Evolutionary conservation across 2,329 filamentous ascomycete species (phyloP), one percentile per base, ranked within the genome.

Genomic region (Aspergillus sp.): DNA sequence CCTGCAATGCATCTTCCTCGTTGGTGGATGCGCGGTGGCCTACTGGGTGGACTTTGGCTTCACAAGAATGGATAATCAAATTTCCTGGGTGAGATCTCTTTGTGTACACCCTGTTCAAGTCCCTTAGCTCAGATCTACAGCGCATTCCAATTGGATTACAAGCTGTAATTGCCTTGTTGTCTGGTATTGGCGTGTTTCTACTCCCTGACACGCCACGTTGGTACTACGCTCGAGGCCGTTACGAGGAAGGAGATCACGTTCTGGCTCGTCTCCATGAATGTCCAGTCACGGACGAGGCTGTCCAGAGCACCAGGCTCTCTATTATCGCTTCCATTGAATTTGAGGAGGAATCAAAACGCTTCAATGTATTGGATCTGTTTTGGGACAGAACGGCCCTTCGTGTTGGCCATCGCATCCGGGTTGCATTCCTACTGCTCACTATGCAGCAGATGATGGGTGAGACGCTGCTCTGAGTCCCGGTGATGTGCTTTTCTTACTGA

Each of bases 381-480:
- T 52, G 48, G 48, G 38, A 52, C 17, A 20, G 24, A 38, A 41
- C 48, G 3, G 30, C 30, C 2, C 36, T 52, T 3, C 20, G 48
- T 5, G 24, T 42, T 9, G 48, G 48, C 6, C 38, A 41, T 3
- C 48, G 48, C 6, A 42, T 52, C n/a, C 36, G 48, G 3, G 38
- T 52, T 2, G 34, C 48, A 9, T 52, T 52, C 20, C 24, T 52
- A 11, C 6, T 52, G 36, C 34, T 52, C 4, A 42, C 22, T 5
- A 41, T 52, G 20, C 48, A 52, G 48, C 48, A 52, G 7, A 52
- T 52, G 48, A 52, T 52, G 48, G 48, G 48, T 52, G 8, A 32
- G 36, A 22, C 5, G 3, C 24, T 24, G 24, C 24, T 24, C 24
- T 24, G 5, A 24, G 3, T 24, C 22, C 22, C 5, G 5, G 4